Evolutionary conservation across 2,329 filamentous ascomycete species (phyloP), one percentile per base, ranked within the genome.

Genomic region (Penicillium capsulatum): DNA sequence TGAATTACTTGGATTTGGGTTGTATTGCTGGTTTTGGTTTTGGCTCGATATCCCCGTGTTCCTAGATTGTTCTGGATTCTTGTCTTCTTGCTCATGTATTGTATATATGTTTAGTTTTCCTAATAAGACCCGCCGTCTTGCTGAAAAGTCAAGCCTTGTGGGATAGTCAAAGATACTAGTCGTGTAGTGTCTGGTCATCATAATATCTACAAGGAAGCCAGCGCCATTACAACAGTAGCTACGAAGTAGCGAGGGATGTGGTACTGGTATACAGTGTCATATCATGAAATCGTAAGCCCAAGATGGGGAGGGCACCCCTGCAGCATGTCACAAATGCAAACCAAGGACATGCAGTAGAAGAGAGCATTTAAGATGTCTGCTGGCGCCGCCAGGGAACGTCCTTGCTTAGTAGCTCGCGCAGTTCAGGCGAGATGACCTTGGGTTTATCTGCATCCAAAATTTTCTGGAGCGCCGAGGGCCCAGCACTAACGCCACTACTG

Each of bases 351-450:
- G 5, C 19, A n/a, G 19, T 5, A 22, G 9, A 22, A 22, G 19
- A 5, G 9, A 22, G 19, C 9, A 9, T 22, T 35, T 22, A 31
- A 27, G 44, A 44, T 13, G 33, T 36, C 14, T 44, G 33, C 16
- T 57, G 45, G 22, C 50, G 41, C 61, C 67, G 48, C 71, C 71
- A 46, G 57, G 70, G 59, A 6, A 84, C 67, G 44, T 84, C 77
- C 44, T 76, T 69, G 48, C 75, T 79, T n/a, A 86, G 58, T 30
- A 86, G 50, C 5, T 68, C 64, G 33, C 83, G 72, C 41, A 86
- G 59, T 51, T 86, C 80, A 0, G 78, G 72, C 47, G 76, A 81
- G 32, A 86, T 80, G 11, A 83, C 71, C 49, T 73, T 77, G 7
- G 70, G 60, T 24, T 67, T 63, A 24, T 59, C 45, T 27, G 48